phyloP scores from a whole-genome alignment of 495 filamentous ascomycete species.

The Hypoxylon trugodes region DNA sequence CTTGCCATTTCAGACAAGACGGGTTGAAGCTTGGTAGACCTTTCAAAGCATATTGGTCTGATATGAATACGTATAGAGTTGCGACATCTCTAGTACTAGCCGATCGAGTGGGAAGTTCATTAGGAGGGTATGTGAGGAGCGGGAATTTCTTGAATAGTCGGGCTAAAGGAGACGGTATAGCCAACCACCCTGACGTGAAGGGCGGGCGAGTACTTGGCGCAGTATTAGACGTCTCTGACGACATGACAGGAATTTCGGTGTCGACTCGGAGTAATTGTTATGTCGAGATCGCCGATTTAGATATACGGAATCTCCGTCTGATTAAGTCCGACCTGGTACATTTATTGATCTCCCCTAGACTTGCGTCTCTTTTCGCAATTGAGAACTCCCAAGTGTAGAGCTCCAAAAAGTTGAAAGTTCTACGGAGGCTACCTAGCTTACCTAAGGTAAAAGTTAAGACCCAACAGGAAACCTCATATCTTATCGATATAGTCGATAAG shows the following conservation, averaged over 20 bases:
- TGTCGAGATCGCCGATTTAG: too few species aligned
- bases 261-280: too few species aligned
- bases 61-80: conserved; percentile 81
- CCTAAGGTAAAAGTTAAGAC: conserved; percentile 11
- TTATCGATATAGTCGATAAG: conserved; percentile 28
- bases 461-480: background rate
- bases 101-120: conserved; percentile 75
- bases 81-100: conserved; percentile 60
- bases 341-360: too few species aligned
- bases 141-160: conserved; percentile 86
- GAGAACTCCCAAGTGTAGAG: background rate
- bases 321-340: too few species aligned
- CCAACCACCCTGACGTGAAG: conserved; percentile 52
- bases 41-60: conserved; percentile 65
- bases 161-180: conserved; percentile 79
- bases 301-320: too few species aligned
- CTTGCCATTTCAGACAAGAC: conserved; percentile 96
- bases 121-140: conserved; percentile 76
- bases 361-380: conserved; percentile 3
- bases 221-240: conserved; percentile 18
- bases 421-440: too few species aligned
- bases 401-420: background rate
- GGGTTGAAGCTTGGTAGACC: conserved; percentile 89
- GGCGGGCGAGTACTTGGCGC: conserved; percentile 20
- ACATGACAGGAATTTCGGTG: conserved; percentile 18